These are phyloP conservation scores for Smallanthus sonchifolius DNA, from an alignment of 129 eudicot species.

Conservation along the genomic window DNA sequence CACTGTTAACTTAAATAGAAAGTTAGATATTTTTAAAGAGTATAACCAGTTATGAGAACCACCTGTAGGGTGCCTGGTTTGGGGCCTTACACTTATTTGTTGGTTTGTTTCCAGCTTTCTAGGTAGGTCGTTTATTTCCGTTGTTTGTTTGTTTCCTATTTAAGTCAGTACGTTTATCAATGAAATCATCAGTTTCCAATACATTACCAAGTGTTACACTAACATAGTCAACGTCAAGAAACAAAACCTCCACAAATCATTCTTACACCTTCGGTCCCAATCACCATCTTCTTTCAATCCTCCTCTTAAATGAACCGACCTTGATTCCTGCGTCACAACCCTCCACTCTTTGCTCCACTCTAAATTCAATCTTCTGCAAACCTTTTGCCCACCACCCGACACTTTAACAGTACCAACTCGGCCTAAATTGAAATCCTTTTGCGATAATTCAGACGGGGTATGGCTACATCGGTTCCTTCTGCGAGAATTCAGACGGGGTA, in stretches of 20 bases:
- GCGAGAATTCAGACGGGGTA: no score
- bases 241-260: conserved; percentile 33
- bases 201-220: no score
- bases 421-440: conserved; percentile 35
- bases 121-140: no score
- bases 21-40: no score
- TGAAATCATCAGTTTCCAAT: no score
- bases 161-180: no score
- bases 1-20: no score
- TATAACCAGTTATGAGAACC: no score
- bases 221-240: conserved; percentile 32
- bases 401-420: conserved; percentile 22
- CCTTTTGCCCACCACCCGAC: conserved; percentile 3
- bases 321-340: conserved; percentile 44
- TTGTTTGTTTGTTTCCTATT: no score
- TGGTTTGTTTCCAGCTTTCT: no score
- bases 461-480: conserved; percentile 30
- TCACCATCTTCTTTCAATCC: conserved; percentile 18
- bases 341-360: conserved; percentile 28
- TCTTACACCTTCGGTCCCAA: conserved; percentile 38
- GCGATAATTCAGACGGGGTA: conserved; percentile 36
- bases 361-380: conserved; percentile 31
- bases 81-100: no score
- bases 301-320: conserved; percentile 37
- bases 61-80: no score